Percentiles rank a stretch among this genome's conserved stretches.
These are phyloP conservation scores for Akanthomyces uredinophilus DNA, from an alignment of 2,329 filamentous ascomycete species.

Conservation along the genomic window DNA sequence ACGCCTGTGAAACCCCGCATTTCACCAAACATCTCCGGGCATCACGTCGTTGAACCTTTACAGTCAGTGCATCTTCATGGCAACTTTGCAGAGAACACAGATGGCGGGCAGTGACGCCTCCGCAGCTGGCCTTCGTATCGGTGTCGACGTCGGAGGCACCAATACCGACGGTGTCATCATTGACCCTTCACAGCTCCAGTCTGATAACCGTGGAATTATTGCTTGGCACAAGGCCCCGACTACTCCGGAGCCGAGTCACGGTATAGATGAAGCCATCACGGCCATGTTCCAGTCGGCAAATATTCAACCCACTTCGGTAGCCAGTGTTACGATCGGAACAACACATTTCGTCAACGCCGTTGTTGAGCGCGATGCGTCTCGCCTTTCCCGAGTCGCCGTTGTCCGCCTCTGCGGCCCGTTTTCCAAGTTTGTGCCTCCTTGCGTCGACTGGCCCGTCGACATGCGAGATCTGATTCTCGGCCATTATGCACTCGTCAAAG, in stretches of 20 bases:
- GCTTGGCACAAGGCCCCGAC: slow-evolving; percentile 47
- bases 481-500: slow-evolving; percentile 41
- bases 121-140: slow-evolving; percentile 32
- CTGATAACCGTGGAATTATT: slow-evolving; percentile 37
- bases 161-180: slow-evolving; percentile 51
- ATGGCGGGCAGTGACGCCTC: neutral
- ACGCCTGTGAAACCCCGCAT: neutral
- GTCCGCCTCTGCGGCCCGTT: slow-evolving; percentile 51
- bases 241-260: slow-evolving; percentile 41
- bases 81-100: neutral
- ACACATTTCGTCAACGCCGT: slow-evolving; percentile 58
- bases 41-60: no score
- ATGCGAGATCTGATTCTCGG: slow-evolving; percentile 43
- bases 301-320: slow-evolving; percentile 33
- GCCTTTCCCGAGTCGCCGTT: slow-evolving; percentile 47
- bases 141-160: slow-evolving; percentile 45
- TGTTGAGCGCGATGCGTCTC: slow-evolving; percentile 45
- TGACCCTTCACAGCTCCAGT: slow-evolving; percentile 34
- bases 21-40: neutral
- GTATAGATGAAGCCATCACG: slow-evolving; percentile 41
- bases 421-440: slow-evolving; percentile 44
- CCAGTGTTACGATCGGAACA: slow-evolving; percentile 48
- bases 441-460: slow-evolving; percentile 48
- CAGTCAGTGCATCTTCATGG: no score
- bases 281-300: slow-evolving; percentile 35